phyloP scores from a whole-genome alignment of 2,329 filamentous ascomycete genomes.

The Cladophialophora bantiana region DNA sequence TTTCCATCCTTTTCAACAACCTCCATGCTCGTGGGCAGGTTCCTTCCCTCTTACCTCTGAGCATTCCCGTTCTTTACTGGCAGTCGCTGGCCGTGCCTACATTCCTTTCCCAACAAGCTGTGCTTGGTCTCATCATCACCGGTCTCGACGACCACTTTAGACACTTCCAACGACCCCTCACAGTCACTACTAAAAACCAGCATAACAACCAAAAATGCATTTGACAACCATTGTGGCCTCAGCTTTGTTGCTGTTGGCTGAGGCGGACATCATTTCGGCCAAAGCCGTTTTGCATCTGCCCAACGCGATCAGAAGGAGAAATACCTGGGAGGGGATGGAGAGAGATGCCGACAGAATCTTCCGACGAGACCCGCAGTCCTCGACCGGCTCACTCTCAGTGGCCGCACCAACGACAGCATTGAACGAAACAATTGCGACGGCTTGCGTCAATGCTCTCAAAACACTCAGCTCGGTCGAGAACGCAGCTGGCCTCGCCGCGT shows the following conservation, averaged over 20 bases:
- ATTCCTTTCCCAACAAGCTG: constrained; percentile 32
- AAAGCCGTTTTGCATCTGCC: constrained; percentile 33
- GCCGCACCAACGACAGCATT: constrained; percentile 12
- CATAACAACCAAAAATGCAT: constrained; percentile 29
- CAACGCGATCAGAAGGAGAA: constrained; percentile 29
- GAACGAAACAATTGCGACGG: constrained; percentile 56
- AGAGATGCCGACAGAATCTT: constrained; percentile 28
- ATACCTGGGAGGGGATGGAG: constrained; percentile 22
- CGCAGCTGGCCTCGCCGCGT: constrained; percentile 77
- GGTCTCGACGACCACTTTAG: constrained; percentile 35
- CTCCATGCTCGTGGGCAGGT: constrained; percentile 30
- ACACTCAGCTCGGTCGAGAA: constrained; percentile 66
- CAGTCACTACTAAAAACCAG: constrained; percentile 21
- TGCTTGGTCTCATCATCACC: constrained; percentile 31
- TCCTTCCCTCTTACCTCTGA: constrained; percentile 20
- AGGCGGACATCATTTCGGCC: constrained; percentile 27
- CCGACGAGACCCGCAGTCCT: constrained; percentile 28
- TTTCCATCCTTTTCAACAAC: neutral
- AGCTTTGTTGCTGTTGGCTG: constrained; percentile 31
- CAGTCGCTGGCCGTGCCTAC: constrained; percentile 37
- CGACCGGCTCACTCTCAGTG: constrained; percentile 18
- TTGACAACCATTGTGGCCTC: constrained; percentile 27
- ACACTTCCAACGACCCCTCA: constrained; percentile 27
- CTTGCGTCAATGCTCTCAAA: constrained; percentile 66
- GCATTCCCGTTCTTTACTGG: constrained; percentile 31